phyloP scores from a whole-genome alignment of 2,329 filamentous ascomycete genomes.

The Mycosphaerella sp. region DNA sequence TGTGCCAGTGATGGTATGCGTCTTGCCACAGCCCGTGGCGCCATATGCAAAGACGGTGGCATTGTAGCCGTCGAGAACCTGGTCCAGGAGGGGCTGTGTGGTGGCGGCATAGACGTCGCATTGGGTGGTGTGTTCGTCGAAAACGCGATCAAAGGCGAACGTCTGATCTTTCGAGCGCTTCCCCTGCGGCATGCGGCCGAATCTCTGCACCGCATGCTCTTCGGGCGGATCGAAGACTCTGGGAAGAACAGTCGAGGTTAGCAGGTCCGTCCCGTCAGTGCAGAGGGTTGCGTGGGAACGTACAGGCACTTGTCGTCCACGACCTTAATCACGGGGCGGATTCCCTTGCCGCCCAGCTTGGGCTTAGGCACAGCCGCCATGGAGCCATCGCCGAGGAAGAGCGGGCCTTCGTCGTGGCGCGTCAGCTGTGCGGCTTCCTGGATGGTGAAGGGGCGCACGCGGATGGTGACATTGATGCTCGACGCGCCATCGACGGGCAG shows the following conservation, averaged over 20 bases:
- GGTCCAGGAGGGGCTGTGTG: slow-evolving; percentile 83
- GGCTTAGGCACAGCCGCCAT: slow-evolving; percentile 80
- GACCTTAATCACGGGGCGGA: slow-evolving; percentile 90
- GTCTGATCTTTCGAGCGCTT: slow-evolving; percentile 97
- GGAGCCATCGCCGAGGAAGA: slow-evolving; percentile 96
- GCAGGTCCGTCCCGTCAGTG: not conserved
- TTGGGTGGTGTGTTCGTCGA: slow-evolving; percentile 90
- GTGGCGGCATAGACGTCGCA: slow-evolving; percentile 93
- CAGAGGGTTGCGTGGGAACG: slow-evolving; percentile 36
- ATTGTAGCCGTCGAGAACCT: slow-evolving; percentile 95
- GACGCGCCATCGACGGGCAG: slow-evolving; percentile 39
- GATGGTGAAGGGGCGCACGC: slow-evolving; percentile 67
- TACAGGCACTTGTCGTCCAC: slow-evolving; percentile 95
- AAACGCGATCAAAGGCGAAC: slow-evolving; percentile 93
- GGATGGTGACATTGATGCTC: slow-evolving; percentile 50
- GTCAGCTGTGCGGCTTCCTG: slow-evolving; percentile 89
- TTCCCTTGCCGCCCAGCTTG: slow-evolving; percentile 77
- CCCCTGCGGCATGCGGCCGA: slow-evolving; percentile 68
- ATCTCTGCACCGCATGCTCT: slow-evolving; percentile 83
- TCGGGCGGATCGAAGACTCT: slow-evolving; percentile 97
- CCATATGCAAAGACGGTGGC: slow-evolving; percentile 98
- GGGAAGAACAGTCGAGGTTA: slow-evolving; percentile 9
- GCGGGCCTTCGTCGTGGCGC: slow-evolving; percentile 70
- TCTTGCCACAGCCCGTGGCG: slow-evolving; percentile 96
- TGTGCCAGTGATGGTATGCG: slow-evolving; percentile 89